Conservation (phyloP, 2,329 filamentous ascomycete species). For the Calonectria naviculata region DNA sequence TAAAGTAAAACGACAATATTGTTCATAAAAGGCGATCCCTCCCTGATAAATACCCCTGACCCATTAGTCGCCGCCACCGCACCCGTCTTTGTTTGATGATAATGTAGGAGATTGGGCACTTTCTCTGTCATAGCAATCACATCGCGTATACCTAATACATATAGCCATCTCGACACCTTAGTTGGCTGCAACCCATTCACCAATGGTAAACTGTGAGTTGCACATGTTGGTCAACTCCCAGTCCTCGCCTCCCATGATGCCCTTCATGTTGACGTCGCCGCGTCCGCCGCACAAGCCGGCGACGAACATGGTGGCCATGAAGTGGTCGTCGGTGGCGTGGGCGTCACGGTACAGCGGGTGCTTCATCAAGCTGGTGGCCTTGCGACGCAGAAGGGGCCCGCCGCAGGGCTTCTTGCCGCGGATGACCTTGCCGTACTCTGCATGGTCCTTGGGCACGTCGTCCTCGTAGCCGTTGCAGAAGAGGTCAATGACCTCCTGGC, state of each 20-base stretch:
- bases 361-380: slow-evolving; percentile 68
- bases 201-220: slow-evolving; percentile 69
- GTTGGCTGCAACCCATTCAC: slow-evolving; percentile 36
- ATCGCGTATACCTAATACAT: neutral
- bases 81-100: neutral
- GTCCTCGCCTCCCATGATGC: slow-evolving; percentile 62
- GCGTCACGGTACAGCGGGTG: slow-evolving; percentile 74
- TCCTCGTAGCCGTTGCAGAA: slow-evolving; percentile 53
- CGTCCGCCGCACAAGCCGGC: slow-evolving; percentile 58
- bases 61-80: neutral
- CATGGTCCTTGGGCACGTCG: slow-evolving; percentile 14
- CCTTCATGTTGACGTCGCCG: slow-evolving; percentile 57
- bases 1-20: neutral
- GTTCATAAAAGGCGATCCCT: neutral
- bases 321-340: slow-evolving; percentile 78
- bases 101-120: neutral
- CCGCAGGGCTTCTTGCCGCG: slow-evolving; percentile 19
- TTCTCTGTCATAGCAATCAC: neutral
- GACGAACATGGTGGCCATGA: slow-evolving; percentile 73
- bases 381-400: slow-evolving; percentile 18
- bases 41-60: neutral
- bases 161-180: neutral
- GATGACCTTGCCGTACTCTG: slow-evolving; percentile 12
- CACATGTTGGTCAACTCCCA: slow-evolving; percentile 76
- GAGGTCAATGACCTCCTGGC: slow-evolving; percentile 72